Evolutionary conservation across 78 protist genomes (phyloP).

Genomic region (Corallochytrium limacisporum): DNA sequence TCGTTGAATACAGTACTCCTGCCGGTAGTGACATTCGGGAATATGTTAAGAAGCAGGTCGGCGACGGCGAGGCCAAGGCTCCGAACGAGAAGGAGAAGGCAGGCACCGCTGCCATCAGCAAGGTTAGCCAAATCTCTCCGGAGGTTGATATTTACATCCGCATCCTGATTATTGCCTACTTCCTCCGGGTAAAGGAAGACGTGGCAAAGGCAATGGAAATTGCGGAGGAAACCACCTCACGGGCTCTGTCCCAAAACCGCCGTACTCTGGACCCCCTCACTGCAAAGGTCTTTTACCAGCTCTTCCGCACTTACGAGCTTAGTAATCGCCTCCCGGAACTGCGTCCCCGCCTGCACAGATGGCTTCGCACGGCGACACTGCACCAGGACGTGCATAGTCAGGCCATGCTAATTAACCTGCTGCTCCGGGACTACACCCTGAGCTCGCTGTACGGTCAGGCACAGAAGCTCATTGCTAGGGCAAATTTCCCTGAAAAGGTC

Average conservation of each 20-base stretch:
- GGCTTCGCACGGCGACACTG: constrained; percentile 59
- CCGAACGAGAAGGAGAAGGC: too few relatives aligned
- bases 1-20: too few relatives aligned
- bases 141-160: too few relatives aligned
- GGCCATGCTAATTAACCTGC: constrained; percentile 60
- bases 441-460: constrained; percentile 72
- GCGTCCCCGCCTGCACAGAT: constrained; percentile 2
- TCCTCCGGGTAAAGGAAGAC: too few relatives aligned
- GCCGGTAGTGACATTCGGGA: too few relatives aligned
- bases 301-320: not conserved
- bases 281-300: constrained; percentile 51
- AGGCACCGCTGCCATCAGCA: too few relatives aligned
- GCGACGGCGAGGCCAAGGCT: too few relatives aligned
- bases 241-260: constrained; percentile 18
- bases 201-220: too few relatives aligned
- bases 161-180: too few relatives aligned
- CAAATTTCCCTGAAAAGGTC: constrained; percentile 57
- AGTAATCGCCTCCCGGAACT: not conserved
- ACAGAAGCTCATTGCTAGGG: constrained; percentile 53
- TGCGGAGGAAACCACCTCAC: too few relatives aligned
- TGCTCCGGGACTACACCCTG: constrained; percentile 64
- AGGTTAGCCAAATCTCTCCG: too few relatives aligned
- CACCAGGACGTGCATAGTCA: constrained; percentile 54
- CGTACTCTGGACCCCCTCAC: constrained; percentile 54
- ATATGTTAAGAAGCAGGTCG: too few relatives aligned